Base-by-base conservation (phyloP, 257 asterid species). In the Dorcoceras hygrometricum region DNA sequence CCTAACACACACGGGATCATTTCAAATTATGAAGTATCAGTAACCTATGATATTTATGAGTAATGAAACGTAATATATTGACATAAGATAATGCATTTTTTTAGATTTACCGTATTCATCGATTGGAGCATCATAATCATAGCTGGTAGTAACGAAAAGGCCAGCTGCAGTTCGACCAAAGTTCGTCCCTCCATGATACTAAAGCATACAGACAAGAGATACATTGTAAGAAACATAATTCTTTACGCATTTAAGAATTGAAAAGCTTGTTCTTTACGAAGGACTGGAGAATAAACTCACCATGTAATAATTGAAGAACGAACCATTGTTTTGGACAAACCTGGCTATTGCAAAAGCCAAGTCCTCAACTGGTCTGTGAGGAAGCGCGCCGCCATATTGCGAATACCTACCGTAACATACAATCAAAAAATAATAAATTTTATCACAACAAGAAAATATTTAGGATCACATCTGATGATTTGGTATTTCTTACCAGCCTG, bases 101-200 rank as follows among this genome's bases (percentile, higher is more conserved):
- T n/a, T 8, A 20, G 32, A 25, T 48, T 59, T 87, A 91, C 98
- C 98, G 64, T 91, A 91, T 78, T 91, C 98, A 59, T 91, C 96
- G 18, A 91, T 59, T 6, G 96, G 98, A 77, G 96, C 96, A 76
- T 91, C 98, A 61, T 87, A 91, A 43, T 89, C 96, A 9, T 91
- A 91, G 89, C 92, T 89, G 39, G 98, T 87, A 68, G 98, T 82
- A 18, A 91, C 69, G 57, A 91, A 91, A 70, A 83, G 96, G 55
- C 98, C 98, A 64, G 95, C 76, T 43, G 90, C 77, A 59, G 84
- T 80, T 62, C 96, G 79, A 31, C 95, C 98, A 64, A 91, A 86
- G 72, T 91, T 91, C 8, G 98, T 91, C 58, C 96, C 98, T 53
- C 96, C 98, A 19, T 91, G 98, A 70, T 89, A 91, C 98, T 91